Evolutionary conservation across 2,329 filamentous ascomycete species (phyloP), one percentile per base, ranked within the genome.

Genomic region (Phoma sp.): DNA sequence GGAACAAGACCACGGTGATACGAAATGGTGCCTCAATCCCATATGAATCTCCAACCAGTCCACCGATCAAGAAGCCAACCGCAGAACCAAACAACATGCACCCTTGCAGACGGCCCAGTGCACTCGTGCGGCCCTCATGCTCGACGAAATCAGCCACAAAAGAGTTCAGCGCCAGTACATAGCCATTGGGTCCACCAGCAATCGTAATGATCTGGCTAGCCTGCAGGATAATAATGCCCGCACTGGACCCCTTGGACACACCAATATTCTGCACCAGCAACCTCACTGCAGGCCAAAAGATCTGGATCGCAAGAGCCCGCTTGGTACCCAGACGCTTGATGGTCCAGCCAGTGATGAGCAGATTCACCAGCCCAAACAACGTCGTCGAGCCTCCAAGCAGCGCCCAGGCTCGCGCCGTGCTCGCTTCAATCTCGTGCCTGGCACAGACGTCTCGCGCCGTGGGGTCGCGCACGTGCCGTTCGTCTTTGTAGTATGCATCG

Each of bases 181-280:
- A 91, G 0, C 88, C 88, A 0, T 84, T 83, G 0, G 88, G 88
- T 0, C 88, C 88, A 0, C 88, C 88, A 2, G 91, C 61, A 15
- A 90, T 78, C 0, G 86, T 89, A 49, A 91, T 87, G 15, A 87
- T 74, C 74, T 91, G 88, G 0, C 84, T 88, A 24, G 75, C 74
- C 71, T 91, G 88, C 27, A 91, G 84, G 25, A 90, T 86, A 13
- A 85, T 74, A 63, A 91, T 89, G n/a, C 88, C 88, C 0, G 76
- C 60, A 2, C 76, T 76, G n/a, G 84, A 84, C 1, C 88, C 88
- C 0, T 84, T 77, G 25, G 84, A 74, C 10, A 91, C 86, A 4
- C 86, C 88, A 24, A 89, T 58, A 51, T 88, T 85, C 68, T 91
- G 88, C 0, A 86, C 78, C 0, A 81, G 76, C 1, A 90, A 81